Conservation (phyloP, 176 grass and related monocot genomes). For the Alloteropsis semialata region DNA sequence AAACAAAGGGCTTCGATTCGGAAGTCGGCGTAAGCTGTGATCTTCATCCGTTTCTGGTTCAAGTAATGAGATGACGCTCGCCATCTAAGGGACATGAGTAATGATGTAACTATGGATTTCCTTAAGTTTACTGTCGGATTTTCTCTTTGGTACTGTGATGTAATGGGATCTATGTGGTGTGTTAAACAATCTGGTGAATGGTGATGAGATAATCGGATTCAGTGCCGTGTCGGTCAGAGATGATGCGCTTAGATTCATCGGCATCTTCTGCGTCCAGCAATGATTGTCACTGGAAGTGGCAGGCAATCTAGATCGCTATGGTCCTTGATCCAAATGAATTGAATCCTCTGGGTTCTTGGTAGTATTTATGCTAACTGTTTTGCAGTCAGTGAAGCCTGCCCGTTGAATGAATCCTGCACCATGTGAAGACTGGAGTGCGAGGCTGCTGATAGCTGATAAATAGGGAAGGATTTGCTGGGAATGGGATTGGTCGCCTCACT, state of each 20-base stretch:
- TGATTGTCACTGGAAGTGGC: slow-evolving; percentile 21
- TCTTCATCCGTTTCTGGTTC: background rate
- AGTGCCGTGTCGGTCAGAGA: background rate
- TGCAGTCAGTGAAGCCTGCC: slow-evolving; percentile 19
- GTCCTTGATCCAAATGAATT: slow-evolving; percentile 30
- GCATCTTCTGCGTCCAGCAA: slow-evolving; percentile 17
- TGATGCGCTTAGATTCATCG: slow-evolving; percentile 8
- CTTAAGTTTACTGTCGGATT: background rate
- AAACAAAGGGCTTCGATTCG: background rate
- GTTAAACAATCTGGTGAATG: slow-evolving; percentile 30
- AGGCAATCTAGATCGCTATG: background rate
- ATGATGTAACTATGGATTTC: slow-evolving; percentile 17
- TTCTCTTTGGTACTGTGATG: slow-evolving; percentile 1
- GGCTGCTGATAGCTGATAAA: background rate
- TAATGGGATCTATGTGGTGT: background rate
- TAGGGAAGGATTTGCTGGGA: slow-evolving; percentile 28
- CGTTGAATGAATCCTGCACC: slow-evolving; percentile 5
- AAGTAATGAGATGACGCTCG: slow-evolving; percentile 38
- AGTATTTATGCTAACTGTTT: slow-evolving; percentile 33
- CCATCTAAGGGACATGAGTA: slow-evolving; percentile 35
- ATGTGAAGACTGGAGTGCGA: background rate
- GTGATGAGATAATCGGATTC: slow-evolving; percentile 6
- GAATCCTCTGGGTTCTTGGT: slow-evolving; percentile 32
- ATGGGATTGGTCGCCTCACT: slow-evolving; percentile 17
- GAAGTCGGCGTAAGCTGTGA: slow-evolving; percentile 1